A percentile compares a stretch with the other conserved stretches of the same genome.
Evolutionary conservation across 345 rosid genomes (phyloP).

Genomic region (Bruguiera gymnorhiza): DNA sequence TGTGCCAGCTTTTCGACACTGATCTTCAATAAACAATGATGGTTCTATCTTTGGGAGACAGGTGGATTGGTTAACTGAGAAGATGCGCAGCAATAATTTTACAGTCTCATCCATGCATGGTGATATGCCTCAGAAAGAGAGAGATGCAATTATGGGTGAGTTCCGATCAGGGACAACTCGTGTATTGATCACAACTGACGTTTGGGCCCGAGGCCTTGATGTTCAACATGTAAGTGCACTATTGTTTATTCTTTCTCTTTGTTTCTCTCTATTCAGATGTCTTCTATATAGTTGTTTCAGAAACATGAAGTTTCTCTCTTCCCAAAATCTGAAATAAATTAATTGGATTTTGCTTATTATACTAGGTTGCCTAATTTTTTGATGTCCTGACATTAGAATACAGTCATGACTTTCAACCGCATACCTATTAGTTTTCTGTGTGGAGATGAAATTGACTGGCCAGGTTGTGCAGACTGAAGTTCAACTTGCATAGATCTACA

Average conservation of each 20-base stretch:
- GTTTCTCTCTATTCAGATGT: neutral
- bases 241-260: neutral
- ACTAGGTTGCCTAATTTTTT: no score
- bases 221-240: slow-evolving; percentile 76
- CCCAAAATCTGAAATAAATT: no score
- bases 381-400: no score
- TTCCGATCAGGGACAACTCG: slow-evolving; percentile 82
- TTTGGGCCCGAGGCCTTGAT: slow-evolving; percentile 99
- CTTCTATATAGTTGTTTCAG: neutral
- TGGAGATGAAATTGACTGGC: no score
- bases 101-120: slow-evolving; percentile 99
- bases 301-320: neutral
- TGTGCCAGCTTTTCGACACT: neutral
- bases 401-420: no score
- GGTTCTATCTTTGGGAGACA: slow-evolving; percentile 19
- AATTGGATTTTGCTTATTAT: no score
- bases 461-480: no score
- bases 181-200: slow-evolving; percentile 96
- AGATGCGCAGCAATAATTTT: slow-evolving; percentile 86
- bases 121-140: slow-evolving; percentile 98
- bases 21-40: neutral
- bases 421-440: no score
- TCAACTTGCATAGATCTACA: no score
- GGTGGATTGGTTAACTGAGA: slow-evolving; percentile 99
- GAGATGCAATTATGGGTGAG: slow-evolving; percentile 88